phyloP scores from a whole-genome alignment of 345 rosid genomes.

The Salix viminalis region DNA sequence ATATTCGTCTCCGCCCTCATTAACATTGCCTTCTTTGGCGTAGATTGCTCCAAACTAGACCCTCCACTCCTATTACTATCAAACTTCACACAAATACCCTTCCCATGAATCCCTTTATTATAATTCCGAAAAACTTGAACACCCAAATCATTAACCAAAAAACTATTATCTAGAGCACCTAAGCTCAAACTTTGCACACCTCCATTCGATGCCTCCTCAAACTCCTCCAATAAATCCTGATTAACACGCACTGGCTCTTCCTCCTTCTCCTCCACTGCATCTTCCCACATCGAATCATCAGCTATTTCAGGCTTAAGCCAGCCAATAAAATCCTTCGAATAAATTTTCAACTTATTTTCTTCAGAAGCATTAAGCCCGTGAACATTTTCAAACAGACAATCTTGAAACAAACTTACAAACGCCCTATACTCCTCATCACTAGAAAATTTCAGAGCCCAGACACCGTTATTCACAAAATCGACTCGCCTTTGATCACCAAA shows the following conservation, averaged over 20 bases:
- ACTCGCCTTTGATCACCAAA: constrained; percentile 75
- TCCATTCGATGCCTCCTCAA: constrained; percentile 83
- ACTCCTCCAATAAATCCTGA: constrained; percentile 62
- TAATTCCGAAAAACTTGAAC: constrained; percentile 80
- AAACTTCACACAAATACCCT: constrained; percentile 65
- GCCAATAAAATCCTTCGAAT: constrained; percentile 83
- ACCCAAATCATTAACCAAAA: constrained; percentile 80
- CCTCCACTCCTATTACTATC: constrained; percentile 33
- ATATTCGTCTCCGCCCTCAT: constrained; percentile 95
- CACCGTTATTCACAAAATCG: constrained; percentile 70
- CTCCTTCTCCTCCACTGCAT: constrained; percentile 44
- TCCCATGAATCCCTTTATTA: constrained; percentile 68
- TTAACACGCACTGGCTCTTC: constrained; percentile 24
- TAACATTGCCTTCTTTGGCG: constrained; percentile 76
- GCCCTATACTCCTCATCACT: constrained; percentile 60
- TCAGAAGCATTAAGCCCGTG: constrained; percentile 60
- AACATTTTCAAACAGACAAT: constrained; percentile 81
- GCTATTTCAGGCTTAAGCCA: constrained; percentile 89
- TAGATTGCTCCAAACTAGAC: constrained; percentile 28
- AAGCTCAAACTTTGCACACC: constrained; percentile 88
- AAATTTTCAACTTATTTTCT: constrained; percentile 63
- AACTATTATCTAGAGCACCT: constrained; percentile 86
- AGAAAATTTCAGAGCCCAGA: constrained; percentile 85
- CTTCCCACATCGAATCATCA: constrained; percentile 94
- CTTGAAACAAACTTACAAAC: constrained; percentile 64